Percentiles rank a stretch among this genome's conserved stretches.
phyloP scores from a whole-genome alignment of 2,329 filamentous ascomycete species.

The Aureobasidium sp. region DNA sequence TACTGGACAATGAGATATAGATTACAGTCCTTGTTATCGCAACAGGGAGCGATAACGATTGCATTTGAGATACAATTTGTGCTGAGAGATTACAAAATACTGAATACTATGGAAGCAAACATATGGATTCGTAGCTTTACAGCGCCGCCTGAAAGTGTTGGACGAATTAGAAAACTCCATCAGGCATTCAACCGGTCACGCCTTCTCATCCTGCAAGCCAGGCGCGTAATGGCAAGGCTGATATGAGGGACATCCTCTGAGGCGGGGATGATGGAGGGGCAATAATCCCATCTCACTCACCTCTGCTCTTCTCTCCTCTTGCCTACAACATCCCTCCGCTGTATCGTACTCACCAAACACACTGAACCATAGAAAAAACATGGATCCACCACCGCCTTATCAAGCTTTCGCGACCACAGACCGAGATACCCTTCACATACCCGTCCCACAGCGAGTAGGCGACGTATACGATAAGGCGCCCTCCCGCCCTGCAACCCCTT shows the following conservation, averaged over 20 bases:
- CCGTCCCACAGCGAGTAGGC: not conserved
- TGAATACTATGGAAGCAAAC: too few species aligned
- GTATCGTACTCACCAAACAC: too few species aligned
- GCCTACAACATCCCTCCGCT: not conserved
- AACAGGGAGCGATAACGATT: too few species aligned
- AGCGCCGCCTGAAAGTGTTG: too few species aligned
- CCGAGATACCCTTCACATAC: not conserved
- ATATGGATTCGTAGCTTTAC: too few species aligned
- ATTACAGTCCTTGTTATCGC: too few species aligned
- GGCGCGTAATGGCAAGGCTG: not conserved
- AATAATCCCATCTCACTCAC: not conserved
- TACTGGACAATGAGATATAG: too few species aligned
- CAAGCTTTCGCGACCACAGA: not conserved
- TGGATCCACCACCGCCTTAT: not conserved
- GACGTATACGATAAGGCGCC: not conserved
- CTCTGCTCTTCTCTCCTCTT: not conserved
- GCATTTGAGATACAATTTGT: too few species aligned
- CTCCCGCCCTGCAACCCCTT: not conserved
- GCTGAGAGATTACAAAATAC: too few species aligned
- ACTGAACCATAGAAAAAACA: not conserved
- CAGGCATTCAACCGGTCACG: not conserved
- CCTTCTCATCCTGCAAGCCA: not conserved
- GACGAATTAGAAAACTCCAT: not conserved
- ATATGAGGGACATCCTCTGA: not conserved
- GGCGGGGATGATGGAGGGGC: not conserved